Conservation (phyloP, 2,329 filamentous ascomycete genomes). For the Colletotrichum sp. region DNA sequence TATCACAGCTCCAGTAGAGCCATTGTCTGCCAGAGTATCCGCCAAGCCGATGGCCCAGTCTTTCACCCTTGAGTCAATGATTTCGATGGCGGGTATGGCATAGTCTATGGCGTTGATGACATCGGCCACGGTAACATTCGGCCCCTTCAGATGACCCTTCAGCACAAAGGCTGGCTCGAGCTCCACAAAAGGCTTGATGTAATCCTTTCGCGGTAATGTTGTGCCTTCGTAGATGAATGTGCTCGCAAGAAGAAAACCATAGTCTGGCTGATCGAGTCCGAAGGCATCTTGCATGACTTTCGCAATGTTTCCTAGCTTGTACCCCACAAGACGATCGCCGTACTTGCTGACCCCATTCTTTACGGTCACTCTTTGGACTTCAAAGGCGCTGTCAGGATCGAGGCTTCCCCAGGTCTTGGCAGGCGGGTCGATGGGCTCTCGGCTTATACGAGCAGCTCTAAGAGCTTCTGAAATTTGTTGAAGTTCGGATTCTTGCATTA, state of each 20-base stretch:
- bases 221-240: constrained; percentile 29
- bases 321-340: constrained; percentile 29
- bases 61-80: constrained; percentile 31
- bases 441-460: constrained; percentile 23
- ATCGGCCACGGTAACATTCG: constrained; percentile 30
- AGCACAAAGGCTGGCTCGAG: constrained; percentile 31
- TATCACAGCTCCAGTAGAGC: constrained; percentile 28
- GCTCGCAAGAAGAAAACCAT: constrained; percentile 30
- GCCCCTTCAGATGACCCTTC: constrained; percentile 26
- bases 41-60: constrained; percentile 29
- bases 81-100: constrained; percentile 31
- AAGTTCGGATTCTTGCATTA: background rate
- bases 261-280: constrained; percentile 31
- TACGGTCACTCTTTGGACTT: constrained; percentile 26
- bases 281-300: constrained; percentile 34
- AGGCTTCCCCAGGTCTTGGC: constrained; percentile 25
- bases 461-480: constrained; percentile 18
- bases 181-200: constrained; percentile 31
- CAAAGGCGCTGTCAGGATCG: constrained; percentile 25
- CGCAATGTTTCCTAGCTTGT: constrained; percentile 34
- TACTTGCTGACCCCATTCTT: constrained; percentile 22
- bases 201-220: constrained; percentile 23
- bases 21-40: constrained; percentile 31
- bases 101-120: constrained; percentile 32
- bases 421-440: constrained; percentile 25